Evolutionary conservation across 2,329 filamentous ascomycete species (phyloP), one percentile per base, ranked within the genome.

Genomic region (Ustulina deusta): DNA sequence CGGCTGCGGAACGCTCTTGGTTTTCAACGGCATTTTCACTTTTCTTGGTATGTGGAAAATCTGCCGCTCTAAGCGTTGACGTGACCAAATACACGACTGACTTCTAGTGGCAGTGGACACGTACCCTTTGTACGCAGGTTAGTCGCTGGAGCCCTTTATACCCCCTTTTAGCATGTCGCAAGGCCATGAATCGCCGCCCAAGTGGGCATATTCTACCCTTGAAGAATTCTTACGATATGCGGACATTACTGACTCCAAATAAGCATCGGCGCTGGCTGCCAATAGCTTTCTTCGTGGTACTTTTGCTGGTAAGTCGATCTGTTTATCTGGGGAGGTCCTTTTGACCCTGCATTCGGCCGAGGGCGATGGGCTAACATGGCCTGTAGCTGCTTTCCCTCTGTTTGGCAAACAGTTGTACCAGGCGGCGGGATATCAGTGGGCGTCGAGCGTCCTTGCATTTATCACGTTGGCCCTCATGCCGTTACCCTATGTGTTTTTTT

Each of bases 21-120:
- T 91, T 34, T 97, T 93, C 80, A 90, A 89, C 64, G 93, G 93
- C 60, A 89, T 97, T 72, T 97, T 97, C 79, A 97, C 93, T 13
- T 97, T 97, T 81, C 83, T 97, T 71, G 75, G 93, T 95, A 79
- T 10, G 84, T 83, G 63, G 61, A 44, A 10, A 9, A 51, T 60
- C 13, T 40, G 48, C 55, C 48, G 32, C 22, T 25, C 32, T 49
- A 29, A n/a, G 38, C 51, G 20, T 17, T 38, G 5, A 3, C 44
- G 52, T 11, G 38, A 55, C 1, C 10, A 40, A 46, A 32, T 20
- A n/a, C 34, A 61, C 51, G 65, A 66, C 69, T 62, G 25, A 70
- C 65, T 49, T 27, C 1, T 9, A 68, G 20, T 59, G 66, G 65
- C 88, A 80, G 91, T 93, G 72, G 92, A 93, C 78, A 90, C 91